Conservation (phyloP, 2,329 filamentous ascomycete genomes). For the Cryphonectria radicalis region DNA sequence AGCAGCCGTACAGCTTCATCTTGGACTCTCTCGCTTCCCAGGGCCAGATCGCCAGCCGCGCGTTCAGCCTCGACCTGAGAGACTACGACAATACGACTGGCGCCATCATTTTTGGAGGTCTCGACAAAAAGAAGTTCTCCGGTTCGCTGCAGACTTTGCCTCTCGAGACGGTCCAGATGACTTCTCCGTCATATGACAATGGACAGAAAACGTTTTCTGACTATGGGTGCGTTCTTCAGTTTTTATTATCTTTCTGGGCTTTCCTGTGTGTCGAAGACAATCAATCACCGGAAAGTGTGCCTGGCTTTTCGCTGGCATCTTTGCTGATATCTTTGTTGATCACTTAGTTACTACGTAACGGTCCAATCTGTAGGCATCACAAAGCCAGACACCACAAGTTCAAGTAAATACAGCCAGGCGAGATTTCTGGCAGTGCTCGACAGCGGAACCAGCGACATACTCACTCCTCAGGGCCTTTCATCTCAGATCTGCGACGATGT, state of each 20-base stretch:
- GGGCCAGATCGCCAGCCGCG: conserved; percentile 19
- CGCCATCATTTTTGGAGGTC: conserved; percentile 23
- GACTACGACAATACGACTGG: conserved; percentile 14
- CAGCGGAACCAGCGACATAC: conserved; percentile 56
- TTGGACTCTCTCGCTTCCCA: conserved; percentile 21
- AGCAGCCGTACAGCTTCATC: conserved; percentile 2
- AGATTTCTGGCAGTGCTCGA: conserved; percentile 52
- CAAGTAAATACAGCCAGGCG: conserved; percentile 15
- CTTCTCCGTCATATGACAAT: background rate
- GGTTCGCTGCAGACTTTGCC: conserved; percentile 28
- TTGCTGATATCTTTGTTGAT: background rate
- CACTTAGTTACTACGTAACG: conserved; percentile 24
- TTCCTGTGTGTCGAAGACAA: background rate
- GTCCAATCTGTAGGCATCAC: conserved; percentile 30
- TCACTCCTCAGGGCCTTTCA: conserved; percentile 53
- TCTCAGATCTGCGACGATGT: conserved; percentile 25
- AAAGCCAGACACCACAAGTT: conserved; percentile 5
- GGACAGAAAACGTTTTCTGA: background rate
- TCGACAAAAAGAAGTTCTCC: conserved; percentile 23
- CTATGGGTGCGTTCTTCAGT: background rate
- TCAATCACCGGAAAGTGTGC: too few species aligned
- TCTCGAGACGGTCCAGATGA: conserved; percentile 16
- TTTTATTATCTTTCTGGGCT: background rate
- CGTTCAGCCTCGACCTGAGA: conserved; percentile 20
- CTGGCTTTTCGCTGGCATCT: background rate